Evolutionary conservation across 192 early-diverging fungal species (phyloP).

Genomic region (Coemansia sp.): DNA sequence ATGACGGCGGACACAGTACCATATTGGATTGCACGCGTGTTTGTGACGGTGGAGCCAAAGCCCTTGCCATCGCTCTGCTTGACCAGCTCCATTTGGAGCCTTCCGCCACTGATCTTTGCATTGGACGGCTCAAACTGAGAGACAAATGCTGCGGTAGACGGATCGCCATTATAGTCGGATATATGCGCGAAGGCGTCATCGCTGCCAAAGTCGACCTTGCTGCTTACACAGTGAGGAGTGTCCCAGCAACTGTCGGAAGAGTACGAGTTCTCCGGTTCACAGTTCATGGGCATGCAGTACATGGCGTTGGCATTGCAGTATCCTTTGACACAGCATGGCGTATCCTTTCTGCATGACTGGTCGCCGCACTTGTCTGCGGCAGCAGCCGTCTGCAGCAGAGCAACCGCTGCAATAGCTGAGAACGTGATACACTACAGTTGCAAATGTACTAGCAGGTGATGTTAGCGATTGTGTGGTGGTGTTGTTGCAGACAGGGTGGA

Average conservation of each 20-base stretch:
- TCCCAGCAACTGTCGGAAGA: slow-evolving; percentile 50
- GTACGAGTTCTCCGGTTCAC: slow-evolving; percentile 36
- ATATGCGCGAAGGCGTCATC: slow-evolving; percentile 24
- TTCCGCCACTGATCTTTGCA: slow-evolving; percentile 30
- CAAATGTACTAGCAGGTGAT: slow-evolving; percentile 7
- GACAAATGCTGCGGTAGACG: slow-evolving; percentile 47
- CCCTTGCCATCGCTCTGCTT: slow-evolving; percentile 49
- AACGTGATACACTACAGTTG: slow-evolving; percentile 36
- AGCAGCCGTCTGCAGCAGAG: slow-evolving; percentile 38
- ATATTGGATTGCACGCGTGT: slow-evolving; percentile 54
- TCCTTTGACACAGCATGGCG: slow-evolving; percentile 50
- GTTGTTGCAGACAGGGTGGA: neutral
- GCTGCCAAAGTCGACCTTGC: slow-evolving; percentile 36
- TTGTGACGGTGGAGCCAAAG: slow-evolving; percentile 56
- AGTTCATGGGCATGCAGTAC: slow-evolving; percentile 52
- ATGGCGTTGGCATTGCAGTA: slow-evolving; percentile 43
- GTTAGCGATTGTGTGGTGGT: slow-evolving; percentile 11
- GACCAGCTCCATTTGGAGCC: slow-evolving; percentile 40
- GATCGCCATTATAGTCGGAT: slow-evolving; percentile 25
- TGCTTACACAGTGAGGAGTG: slow-evolving; percentile 35
- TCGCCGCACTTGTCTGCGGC: slow-evolving; percentile 38
- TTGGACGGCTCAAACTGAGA: slow-evolving; percentile 47
- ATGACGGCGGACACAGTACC: slow-evolving; percentile 64
- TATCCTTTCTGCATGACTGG: slow-evolving; percentile 36
- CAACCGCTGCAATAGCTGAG: slow-evolving; percentile 32